Percentiles rank a stretch among this genome's conserved stretches.
phyloP scores from a whole-genome alignment of 2,329 filamentous ascomycete genomes.

The Pseudovirgaria hyperparasitica region DNA sequence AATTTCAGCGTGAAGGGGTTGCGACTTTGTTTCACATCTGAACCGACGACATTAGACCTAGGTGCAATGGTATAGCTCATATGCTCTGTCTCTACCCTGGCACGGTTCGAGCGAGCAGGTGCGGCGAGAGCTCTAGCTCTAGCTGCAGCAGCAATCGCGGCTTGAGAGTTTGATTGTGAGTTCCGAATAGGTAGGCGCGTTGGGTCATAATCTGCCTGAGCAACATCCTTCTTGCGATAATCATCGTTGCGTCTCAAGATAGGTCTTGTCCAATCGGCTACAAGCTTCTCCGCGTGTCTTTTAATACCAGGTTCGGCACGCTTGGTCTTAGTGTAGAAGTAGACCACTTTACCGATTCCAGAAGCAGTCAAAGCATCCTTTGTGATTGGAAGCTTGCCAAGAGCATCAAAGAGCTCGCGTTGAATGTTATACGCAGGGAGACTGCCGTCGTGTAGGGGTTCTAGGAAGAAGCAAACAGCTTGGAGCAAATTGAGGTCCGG shows the following conservation, averaged over 20 bases:
- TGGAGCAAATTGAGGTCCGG: constrained; percentile 92
- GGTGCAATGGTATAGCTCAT: constrained; percentile 51
- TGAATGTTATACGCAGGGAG: constrained; percentile 96
- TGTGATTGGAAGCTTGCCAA: constrained; percentile 71
- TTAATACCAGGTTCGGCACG: constrained; percentile 81
- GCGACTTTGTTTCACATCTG: too few species aligned
- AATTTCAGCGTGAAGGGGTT: too few species aligned
- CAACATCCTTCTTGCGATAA: constrained; percentile 74
- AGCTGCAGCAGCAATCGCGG: constrained; percentile 15
- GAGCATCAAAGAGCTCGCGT: constrained; percentile 75
- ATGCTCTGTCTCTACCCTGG: constrained; percentile 44
- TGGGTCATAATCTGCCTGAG: constrained; percentile 47
- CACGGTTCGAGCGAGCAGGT: constrained; percentile 42
- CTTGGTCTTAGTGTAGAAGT: constrained; percentile 95
- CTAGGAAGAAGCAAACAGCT: constrained; percentile 92
- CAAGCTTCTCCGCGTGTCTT: constrained; percentile 80
- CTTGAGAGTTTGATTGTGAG: constrained; percentile 18
- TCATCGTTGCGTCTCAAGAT: constrained; percentile 90
- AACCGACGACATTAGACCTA: constrained; percentile 34
- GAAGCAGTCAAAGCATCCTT: constrained; percentile 84
- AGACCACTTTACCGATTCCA: constrained; percentile 88
- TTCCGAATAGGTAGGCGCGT: constrained; percentile 24
- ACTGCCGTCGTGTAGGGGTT: constrained; percentile 86
- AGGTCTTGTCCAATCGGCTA: constrained; percentile 90
- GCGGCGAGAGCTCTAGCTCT: constrained; percentile 39